These are phyloP conservation scores for Asterella californica DNA, from an alignment of 225 moss, liverwort and hornwort species.

Conservation along the genomic window DNA sequence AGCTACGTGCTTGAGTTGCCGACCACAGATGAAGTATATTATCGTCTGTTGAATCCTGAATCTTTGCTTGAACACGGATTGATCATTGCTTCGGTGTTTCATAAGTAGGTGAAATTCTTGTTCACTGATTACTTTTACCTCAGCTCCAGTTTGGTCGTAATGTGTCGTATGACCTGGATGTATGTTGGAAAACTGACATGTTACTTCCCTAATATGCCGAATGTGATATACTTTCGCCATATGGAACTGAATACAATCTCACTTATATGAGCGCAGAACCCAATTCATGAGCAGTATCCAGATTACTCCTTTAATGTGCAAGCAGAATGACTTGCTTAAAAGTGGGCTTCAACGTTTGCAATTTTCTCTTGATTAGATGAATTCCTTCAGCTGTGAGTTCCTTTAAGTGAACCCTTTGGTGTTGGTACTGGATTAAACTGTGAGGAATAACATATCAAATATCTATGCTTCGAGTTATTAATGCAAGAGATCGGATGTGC, in stretches of 20 bases:
- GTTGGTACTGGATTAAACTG: background rate
- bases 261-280: background rate
- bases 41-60: no score
- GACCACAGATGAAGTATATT: background rate
- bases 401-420: background rate
- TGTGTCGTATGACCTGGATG: background rate
- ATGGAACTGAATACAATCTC: background rate
- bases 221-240: background rate
- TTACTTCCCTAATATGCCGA: background rate
- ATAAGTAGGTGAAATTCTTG: background rate
- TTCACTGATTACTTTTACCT: background rate
- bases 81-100: no score
- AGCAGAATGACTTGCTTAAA: background rate
- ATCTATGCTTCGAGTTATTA: background rate
- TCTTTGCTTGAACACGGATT: no score
- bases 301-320: background rate
- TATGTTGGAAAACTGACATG: background rate
- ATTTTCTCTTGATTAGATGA: background rate
- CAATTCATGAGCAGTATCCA: background rate
- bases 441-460: background rate
- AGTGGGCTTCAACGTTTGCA: background rate
- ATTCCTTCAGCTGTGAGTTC: background rate
- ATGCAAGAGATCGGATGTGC: background rate
- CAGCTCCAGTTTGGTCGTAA: background rate
- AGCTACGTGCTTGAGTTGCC: background rate